Conservation (phyloP, 768 basidiomycete genomes). For the Kwoniella sp. region DNA sequence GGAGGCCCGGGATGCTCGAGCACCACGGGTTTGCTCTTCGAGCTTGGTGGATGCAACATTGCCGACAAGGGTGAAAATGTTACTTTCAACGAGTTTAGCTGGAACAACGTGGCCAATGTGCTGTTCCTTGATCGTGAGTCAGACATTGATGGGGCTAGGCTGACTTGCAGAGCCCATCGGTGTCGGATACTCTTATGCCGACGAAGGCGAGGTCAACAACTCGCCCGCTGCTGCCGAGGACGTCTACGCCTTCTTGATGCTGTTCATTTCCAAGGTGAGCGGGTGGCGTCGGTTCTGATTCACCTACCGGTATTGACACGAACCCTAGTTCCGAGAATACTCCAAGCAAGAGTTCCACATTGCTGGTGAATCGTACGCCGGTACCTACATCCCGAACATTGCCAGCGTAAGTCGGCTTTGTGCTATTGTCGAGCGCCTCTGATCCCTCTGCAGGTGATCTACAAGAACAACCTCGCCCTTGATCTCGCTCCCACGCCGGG, state of each 20-base stretch:
- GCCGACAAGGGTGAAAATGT: constrained; percentile 59
- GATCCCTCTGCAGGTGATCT: constrained; percentile 55
- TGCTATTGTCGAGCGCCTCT: neutral
- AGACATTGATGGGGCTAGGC: constrained; percentile 24
- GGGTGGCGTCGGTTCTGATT: too few relatives aligned
- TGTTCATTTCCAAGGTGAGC: constrained; percentile 57
- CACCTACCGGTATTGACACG: constrained; percentile 57
- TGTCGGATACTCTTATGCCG: constrained; percentile 79
- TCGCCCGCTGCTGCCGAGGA: constrained; percentile 84
- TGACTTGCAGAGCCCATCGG: constrained; percentile 60
- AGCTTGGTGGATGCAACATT: constrained; percentile 83
- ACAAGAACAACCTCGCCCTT: constrained; percentile 62
- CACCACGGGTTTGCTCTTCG: constrained; percentile 80
- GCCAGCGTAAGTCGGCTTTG: constrained; percentile 55
- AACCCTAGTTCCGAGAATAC: constrained; percentile 49
- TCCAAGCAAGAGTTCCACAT: constrained; percentile 49
- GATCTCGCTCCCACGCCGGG: constrained; percentile 50
- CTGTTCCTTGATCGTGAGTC: constrained; percentile 45
- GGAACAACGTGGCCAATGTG: constrained; percentile 72
- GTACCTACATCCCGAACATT: constrained; percentile 79
- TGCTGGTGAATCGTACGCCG: constrained; percentile 56
- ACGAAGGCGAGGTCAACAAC: constrained; percentile 65
- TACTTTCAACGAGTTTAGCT: constrained; percentile 67
- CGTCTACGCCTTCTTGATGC: constrained; percentile 56
- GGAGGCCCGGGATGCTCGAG: constrained; percentile 53